A percentile compares a stretch with the other conserved stretches of the same genome.
phyloP scores from a whole-genome alignment of 2,329 filamentous ascomycete species.

The Xylaria sp. region DNA sequence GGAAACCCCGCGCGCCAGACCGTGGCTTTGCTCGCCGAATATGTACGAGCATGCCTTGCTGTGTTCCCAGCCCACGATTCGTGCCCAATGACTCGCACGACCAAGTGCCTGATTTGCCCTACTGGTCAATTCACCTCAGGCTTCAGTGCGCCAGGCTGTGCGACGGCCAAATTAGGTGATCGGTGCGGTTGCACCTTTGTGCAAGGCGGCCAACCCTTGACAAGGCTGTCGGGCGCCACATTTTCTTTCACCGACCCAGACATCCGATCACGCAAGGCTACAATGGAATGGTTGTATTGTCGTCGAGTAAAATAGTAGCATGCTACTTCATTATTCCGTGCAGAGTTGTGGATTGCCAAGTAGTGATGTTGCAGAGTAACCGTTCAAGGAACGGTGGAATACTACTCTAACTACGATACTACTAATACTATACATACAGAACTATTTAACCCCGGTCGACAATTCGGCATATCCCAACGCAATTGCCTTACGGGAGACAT shows the following conservation, averaged over 20 bases:
- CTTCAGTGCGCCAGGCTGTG: conserved; percentile 20
- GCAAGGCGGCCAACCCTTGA: conserved; percentile 14
- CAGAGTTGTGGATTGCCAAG: conserved; percentile 13
- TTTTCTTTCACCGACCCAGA: not conserved
- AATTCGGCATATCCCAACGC: conserved; percentile 5
- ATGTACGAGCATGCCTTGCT: conserved; percentile 18
- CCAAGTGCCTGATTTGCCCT: conserved; percentile 12
- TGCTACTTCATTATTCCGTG: not conserved
- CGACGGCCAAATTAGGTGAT: conserved; percentile 9
- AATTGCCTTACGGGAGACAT: not conserved
- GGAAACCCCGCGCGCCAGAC: conserved; percentile 20
- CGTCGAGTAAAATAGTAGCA: too few relatives aligned
- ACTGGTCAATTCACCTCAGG: conserved; percentile 24
- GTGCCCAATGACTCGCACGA: conserved; percentile 27
- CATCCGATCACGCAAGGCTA: conserved; percentile 13
- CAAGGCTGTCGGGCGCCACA: conserved; percentile 16
- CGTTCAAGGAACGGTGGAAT: conserved; percentile 1
- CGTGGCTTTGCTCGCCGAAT: conserved; percentile 22
- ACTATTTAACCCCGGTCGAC: not conserved
- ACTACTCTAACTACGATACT: not conserved
- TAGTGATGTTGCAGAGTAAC: conserved; percentile 10
- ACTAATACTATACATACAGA: not conserved
- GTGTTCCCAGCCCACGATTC: conserved; percentile 24
- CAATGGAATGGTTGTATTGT: not conserved
- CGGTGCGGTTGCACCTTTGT: conserved; percentile 7